Evolutionary conservation across 2,329 filamentous ascomycete genomes (phyloP).

Genomic region (Arthrobotrys sinensis): DNA sequence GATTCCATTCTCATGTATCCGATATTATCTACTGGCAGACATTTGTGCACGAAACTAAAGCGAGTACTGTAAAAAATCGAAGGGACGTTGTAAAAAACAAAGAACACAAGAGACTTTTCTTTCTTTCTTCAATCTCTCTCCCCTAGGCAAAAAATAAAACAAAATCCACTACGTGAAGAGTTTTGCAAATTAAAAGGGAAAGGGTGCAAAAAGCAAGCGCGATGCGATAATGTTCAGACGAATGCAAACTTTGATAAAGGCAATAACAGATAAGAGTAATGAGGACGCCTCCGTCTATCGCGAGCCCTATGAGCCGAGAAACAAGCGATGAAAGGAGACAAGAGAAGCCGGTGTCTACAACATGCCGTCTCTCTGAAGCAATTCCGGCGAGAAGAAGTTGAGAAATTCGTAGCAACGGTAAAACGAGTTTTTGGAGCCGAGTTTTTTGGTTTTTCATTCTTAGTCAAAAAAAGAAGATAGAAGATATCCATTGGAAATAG

Average conservation of each 20-base stretch:
- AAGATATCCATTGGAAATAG: background rate
- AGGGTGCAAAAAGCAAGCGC: conserved; percentile 15
- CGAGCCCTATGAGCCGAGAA: conserved; percentile 21
- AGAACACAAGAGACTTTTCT: conserved; percentile 7
- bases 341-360: conserved; percentile 32
- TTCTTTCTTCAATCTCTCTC: conserved; percentile 27
- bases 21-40: conserved; percentile 41
- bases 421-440: background rate
- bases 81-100: conserved; percentile 2
- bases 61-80: conserved; percentile 9
- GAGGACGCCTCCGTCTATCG: conserved; percentile 25
- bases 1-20: conserved; percentile 40
- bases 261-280: conserved; percentile 10
- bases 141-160: conserved; percentile 13
- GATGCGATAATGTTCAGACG: background rate
- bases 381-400: conserved; percentile 4
- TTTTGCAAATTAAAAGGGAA: conserved; percentile 24
- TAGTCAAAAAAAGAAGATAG: background rate
- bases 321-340: conserved; percentile 38
- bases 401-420: conserved; percentile 7
- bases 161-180: conserved; percentile 7
- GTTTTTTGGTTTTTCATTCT: conserved; percentile 22
- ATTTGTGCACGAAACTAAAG: conserved; percentile 27
- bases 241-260: conserved; percentile 8
- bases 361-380: conserved; percentile 22